Base-by-base conservation (phyloP, 208 protist genomes). In the Angomonas deanei region DNA sequence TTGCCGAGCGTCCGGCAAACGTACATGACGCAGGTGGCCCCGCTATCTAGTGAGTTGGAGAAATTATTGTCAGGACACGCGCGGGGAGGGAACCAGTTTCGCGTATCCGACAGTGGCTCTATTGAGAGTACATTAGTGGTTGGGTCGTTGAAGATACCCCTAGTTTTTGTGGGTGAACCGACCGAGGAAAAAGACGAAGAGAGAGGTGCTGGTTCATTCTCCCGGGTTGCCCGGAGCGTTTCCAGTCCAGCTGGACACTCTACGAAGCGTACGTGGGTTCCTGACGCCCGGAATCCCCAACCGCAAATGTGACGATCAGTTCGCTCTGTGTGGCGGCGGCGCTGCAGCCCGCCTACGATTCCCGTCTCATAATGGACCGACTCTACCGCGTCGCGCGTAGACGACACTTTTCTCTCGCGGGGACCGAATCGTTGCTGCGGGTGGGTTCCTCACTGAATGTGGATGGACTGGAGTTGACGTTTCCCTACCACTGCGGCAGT, bases 401-500 rank as follows among this genome's bases (percentile, higher is more conserved):
- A 24, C 68, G 88, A 0, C 70, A 85, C 49, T 82, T 80, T 55
- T 80, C 78, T 0, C 58, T 88, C 53, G 61, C 47, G 1, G 88
- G 88, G 13, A 77, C 70, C 30, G 70, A 68, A 33, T 30, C 46
- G 26, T 50, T 92, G 32, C 47, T 94, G 21, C 36, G 56, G 26
- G 27, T 72, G 15, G 82, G 88, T 24, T 65, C 48, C 27, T 59
- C 58, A 48, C 73, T 94, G 26, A 71, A 85, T 61, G 52, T 59
- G 0, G 68, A 57, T 15, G 83, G 71, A 8, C 68, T 94, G 39
- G 38, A 72, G 39, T 68, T 91, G 10, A 66, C 73, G 66, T 94
- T 94, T 54, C 83, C 88, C 0, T 94, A 94, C 50, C 88, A 94
- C 57, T 87, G 73, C 59, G 88, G 88, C 21, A 50, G 42, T 50